Evolutionary conservation across 345 rosid species (phyloP).

Genomic region (Odontarrhena argentea): DNA sequence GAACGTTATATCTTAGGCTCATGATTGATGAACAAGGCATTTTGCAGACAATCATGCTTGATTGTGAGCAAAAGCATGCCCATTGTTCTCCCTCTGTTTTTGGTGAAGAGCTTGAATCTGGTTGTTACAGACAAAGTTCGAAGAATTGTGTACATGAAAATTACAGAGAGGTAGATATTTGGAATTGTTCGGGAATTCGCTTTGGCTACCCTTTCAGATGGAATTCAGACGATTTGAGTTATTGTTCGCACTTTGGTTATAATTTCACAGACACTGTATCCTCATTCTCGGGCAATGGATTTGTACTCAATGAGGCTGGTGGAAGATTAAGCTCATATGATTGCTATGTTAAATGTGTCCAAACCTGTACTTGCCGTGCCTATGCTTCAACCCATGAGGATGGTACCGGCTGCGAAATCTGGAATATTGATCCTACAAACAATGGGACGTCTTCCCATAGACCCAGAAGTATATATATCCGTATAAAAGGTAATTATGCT

Average conservation of each 20-base stretch:
- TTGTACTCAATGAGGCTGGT: conserved; percentile 28
- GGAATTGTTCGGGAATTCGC: too few relatives aligned
- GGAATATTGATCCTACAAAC: conserved; percentile 33
- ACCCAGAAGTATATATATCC: conserved; percentile 24
- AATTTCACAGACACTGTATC: conserved; percentile 18
- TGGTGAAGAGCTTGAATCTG: background rate
- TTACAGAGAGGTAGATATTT: background rate
- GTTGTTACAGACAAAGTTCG: background rate
- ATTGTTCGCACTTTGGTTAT: background rate
- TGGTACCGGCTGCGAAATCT: conserved; percentile 48
- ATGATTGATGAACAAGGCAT: conserved; percentile 17
- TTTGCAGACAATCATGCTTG: conserved; percentile 16
- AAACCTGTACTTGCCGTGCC: conserved; percentile 47
- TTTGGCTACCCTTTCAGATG: too few relatives aligned
- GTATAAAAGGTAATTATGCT: conserved; percentile 10
- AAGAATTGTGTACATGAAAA: background rate
- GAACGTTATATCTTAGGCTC: conserved; percentile 1
- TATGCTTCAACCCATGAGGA: conserved; percentile 43
- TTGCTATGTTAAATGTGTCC: conserved; percentile 39
- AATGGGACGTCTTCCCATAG: conserved; percentile 6
- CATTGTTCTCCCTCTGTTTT: conserved; percentile 18
- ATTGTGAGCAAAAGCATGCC: background rate
- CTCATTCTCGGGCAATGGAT: conserved; percentile 10
- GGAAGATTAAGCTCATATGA: conserved; percentile 33
- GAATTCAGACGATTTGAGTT: background rate